phyloP scores from a whole-genome alignment of 2,329 filamentous ascomycete genomes.

The Dactylellina sp. region DNA sequence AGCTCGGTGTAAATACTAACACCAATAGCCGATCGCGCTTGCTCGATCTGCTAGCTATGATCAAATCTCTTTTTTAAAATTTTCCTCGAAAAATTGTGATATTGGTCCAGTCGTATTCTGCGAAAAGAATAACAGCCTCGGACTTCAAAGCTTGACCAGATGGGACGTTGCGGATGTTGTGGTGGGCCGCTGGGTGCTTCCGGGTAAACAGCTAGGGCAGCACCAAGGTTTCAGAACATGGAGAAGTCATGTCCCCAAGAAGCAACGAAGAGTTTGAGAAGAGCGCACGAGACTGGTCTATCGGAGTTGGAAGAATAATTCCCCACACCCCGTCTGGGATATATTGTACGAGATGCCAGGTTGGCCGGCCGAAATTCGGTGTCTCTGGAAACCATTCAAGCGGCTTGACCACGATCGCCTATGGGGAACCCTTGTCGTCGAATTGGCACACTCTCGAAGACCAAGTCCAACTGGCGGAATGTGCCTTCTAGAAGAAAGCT shows the following conservation, averaged over 20 bases:
- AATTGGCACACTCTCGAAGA: constrained; percentile 52
- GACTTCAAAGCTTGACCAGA: constrained; percentile 34
- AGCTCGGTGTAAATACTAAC: neutral
- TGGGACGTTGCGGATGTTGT: constrained; percentile 2
- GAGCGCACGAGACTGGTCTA: constrained; percentile 52
- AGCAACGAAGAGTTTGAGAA: constrained; percentile 37
- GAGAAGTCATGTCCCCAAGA: constrained; percentile 30
- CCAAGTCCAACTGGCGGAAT: constrained; percentile 17
- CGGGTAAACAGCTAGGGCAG: constrained; percentile 56
- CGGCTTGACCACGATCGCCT: constrained; percentile 50
- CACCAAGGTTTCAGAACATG: constrained; percentile 56
- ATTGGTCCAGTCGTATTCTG: constrained; percentile 25
- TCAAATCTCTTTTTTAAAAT: constrained; percentile 15
- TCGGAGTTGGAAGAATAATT: constrained; percentile 58
- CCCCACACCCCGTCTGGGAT: constrained; percentile 57
- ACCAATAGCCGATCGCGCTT: constrained; percentile 8
- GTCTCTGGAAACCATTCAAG: constrained; percentile 30
- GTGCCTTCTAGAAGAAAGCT: constrained; percentile 23
- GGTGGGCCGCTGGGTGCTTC: constrained; percentile 50
- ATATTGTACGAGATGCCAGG: constrained; percentile 52
- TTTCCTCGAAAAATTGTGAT: constrained; percentile 23
- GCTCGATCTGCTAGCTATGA: neutral
- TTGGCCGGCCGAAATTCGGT: constrained; percentile 31
- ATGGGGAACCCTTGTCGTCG: constrained; percentile 41
- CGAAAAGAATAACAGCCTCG: constrained; percentile 24